These are phyloP conservation scores for Candida nitratophila DNA, from an alignment of 805 yeast species.

Conservation along the genomic window DNA sequence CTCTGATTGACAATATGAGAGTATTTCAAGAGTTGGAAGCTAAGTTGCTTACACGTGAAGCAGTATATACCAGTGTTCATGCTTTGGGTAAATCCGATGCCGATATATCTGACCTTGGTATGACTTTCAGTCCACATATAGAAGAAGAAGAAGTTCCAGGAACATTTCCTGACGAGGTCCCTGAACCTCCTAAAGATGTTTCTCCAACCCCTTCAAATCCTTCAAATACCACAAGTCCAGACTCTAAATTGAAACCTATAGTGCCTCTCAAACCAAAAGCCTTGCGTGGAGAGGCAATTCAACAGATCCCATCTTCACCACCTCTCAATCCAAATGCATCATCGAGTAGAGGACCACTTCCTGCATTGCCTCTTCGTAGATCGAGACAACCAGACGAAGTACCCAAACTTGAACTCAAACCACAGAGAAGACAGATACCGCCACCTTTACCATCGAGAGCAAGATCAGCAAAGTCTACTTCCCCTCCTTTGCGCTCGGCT, in stretches of 20 bases:
- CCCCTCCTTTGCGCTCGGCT: not conserved
- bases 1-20: conserved; percentile 38
- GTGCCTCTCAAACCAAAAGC: conserved; percentile 41
- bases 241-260: conserved; percentile 17
- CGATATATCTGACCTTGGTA: not conserved
- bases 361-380: too few relatives aligned
- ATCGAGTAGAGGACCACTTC: too few relatives aligned
- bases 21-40: conserved; percentile 15
- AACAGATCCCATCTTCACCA: conserved; percentile 10
- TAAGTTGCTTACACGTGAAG: conserved; percentile 9
- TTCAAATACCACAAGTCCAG: too few relatives aligned
- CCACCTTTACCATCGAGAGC: not conserved
- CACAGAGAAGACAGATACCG: not conserved
- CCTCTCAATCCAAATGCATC: conserved; percentile 7
- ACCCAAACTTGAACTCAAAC: too few relatives aligned
- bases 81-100: not conserved
- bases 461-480: not conserved
- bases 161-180: not conserved
- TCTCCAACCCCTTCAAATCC: too few relatives aligned
- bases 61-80: not conserved
- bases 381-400: too few relatives aligned
- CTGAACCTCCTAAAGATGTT: too few relatives aligned
- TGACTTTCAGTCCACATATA: not conserved
- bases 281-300: conserved; percentile 28
- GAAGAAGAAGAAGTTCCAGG: not conserved